Conservation (phyloP, 306 rosid genomes). For the Sophora flavescens region DNA sequence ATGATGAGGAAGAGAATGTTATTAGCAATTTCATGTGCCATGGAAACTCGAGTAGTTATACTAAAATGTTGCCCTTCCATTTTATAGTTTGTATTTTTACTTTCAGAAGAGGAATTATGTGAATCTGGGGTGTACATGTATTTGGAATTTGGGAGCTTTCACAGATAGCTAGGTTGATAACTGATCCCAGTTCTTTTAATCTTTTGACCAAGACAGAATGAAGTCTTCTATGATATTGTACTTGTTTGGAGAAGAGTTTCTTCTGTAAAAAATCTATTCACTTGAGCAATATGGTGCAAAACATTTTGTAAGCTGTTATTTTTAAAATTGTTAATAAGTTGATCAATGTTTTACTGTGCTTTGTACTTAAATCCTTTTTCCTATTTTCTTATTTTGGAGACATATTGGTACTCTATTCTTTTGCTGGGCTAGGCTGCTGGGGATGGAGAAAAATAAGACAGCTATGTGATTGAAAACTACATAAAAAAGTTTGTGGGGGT, state of each 20-base stretch:
- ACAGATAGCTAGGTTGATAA: slow-evolving; percentile 7
- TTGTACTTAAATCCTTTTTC: background rate
- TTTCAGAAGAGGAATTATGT: slow-evolving; percentile 24
- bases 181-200: slow-evolving; percentile 17
- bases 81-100: background rate
- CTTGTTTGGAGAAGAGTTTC: slow-evolving; percentile 36
- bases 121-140: slow-evolving; percentile 38
- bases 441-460: background rate
- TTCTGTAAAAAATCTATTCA: slow-evolving; percentile 23
- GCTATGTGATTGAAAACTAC: background rate
- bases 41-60: slow-evolving; percentile 28
- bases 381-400: background rate
- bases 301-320: slow-evolving; percentile 18
- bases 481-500: background rate
- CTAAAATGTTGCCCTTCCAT: slow-evolving; percentile 18
- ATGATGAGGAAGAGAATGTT: slow-evolving; percentile 27
- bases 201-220: slow-evolving; percentile 33
- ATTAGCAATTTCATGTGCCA: background rate
- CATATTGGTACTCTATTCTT: background rate
- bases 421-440: background rate
- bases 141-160: slow-evolving; percentile 38
- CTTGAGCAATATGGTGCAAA: background rate
- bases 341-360: background rate
- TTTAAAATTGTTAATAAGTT: background rate
- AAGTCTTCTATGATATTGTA: slow-evolving; percentile 18